Conservation (phyloP, 805 yeast genomes). For the Isabelozyma rhagii region DNA sequence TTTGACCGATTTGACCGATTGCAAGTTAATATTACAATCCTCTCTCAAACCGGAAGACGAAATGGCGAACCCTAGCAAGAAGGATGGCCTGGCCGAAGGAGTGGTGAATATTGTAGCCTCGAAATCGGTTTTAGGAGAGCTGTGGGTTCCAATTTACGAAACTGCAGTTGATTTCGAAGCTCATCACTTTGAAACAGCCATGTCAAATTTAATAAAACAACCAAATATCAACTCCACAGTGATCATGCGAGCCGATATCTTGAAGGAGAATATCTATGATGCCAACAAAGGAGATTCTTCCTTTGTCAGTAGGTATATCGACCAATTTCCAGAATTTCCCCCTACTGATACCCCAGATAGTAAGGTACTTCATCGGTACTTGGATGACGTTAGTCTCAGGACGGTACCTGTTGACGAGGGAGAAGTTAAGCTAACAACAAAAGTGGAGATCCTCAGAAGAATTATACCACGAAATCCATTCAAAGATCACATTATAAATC, state of each 20-base stretch:
- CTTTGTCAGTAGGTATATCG: conserved; percentile 22
- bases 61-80: neutral
- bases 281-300: conserved; percentile 28
- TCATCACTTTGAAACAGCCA: conserved; percentile 67
- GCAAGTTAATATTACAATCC: too few species aligned
- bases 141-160: conserved; percentile 62
- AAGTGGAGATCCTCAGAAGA: conserved; percentile 66
- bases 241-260: conserved; percentile 81
- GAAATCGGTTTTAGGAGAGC: conserved; percentile 49
- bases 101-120: conserved; percentile 5
- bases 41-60: too few species aligned
- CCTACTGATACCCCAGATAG: conserved; percentile 15
- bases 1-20: too few species aligned
- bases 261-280: conserved; percentile 48
- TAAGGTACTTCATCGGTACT: conserved; percentile 26
- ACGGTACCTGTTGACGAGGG: conserved; percentile 21
- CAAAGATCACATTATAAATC: conserved; percentile 79
- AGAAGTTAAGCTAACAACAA: conserved; percentile 24
- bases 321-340: conserved; percentile 33
- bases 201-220: conserved; percentile 73
- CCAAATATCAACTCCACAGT: conserved; percentile 93
- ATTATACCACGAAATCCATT: conserved; percentile 90
- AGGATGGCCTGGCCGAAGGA: conserved; percentile 4
- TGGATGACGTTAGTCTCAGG: conserved; percentile 31
- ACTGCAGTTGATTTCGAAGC: conserved; percentile 45